Percentiles rank a stretch among this genome's conserved stretches.
phyloP scores from a whole-genome alignment of 192 early-diverging fungal species.

The Backusella mclennaniae region DNA sequence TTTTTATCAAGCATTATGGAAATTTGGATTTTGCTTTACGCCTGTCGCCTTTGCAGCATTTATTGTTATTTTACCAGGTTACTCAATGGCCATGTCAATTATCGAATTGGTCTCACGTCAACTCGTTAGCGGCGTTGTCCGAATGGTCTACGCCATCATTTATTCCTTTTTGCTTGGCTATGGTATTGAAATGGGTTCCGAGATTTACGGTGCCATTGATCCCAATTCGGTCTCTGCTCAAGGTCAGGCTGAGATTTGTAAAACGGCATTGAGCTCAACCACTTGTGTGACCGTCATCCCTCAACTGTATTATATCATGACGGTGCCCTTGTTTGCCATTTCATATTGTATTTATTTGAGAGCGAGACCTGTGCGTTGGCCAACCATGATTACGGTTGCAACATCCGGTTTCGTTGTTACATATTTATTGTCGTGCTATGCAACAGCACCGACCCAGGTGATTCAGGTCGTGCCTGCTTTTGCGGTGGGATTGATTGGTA shows the following conservation, averaged over 20 bases:
- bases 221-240: background rate
- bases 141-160: slow-evolving; percentile 79
- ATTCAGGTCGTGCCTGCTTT: slow-evolving; percentile 72
- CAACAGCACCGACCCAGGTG: slow-evolving; percentile 50
- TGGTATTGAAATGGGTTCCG: slow-evolving; percentile 59
- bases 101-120: slow-evolving; percentile 87
- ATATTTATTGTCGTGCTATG: slow-evolving; percentile 51
- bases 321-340: slow-evolving; percentile 49
- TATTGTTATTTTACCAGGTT: slow-evolving; percentile 70
- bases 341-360: slow-evolving; percentile 45
- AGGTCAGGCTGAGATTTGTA: background rate
- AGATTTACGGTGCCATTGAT: slow-evolving; percentile 12
- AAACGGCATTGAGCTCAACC: background rate
- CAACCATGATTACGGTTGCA: slow-evolving; percentile 64
- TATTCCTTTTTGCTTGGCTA: slow-evolving; percentile 77
- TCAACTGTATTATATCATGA: slow-evolving; percentile 43
- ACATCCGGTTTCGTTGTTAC: slow-evolving; percentile 66
- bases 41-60: slow-evolving; percentile 58
- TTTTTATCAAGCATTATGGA: slow-evolving; percentile 7
- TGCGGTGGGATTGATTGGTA: slow-evolving; percentile 75
- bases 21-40: slow-evolving; percentile 61
- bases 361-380: slow-evolving; percentile 63
- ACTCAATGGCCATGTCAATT: slow-evolving; percentile 78
- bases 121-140: slow-evolving; percentile 84
- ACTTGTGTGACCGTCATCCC: slow-evolving; percentile 1